phyloP scores from a whole-genome alignment of 2,329 filamentous ascomycete species.

The Penicillium sp. region DNA sequence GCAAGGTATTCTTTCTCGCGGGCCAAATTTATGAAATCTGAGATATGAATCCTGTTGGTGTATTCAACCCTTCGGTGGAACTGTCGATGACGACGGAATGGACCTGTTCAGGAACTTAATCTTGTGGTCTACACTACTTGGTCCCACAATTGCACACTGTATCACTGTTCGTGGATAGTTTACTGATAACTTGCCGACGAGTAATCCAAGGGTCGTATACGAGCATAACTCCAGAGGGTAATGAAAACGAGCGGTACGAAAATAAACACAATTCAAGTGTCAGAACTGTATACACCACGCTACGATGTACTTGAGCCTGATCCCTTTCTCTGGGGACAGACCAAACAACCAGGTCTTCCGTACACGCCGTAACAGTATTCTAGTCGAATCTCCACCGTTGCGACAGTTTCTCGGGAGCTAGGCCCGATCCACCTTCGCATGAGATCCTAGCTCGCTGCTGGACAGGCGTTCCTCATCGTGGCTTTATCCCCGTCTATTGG shows the following conservation, averaged over 20 bases:
- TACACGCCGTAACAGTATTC: not conserved
- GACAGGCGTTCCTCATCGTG: slow-evolving; percentile 23
- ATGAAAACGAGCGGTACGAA: not conserved
- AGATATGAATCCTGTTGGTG: not conserved
- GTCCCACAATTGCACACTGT: not conserved
- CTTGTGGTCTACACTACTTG: slow-evolving; percentile 4
- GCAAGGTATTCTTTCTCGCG: slow-evolving; percentile 6
- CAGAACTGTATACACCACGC: not conserved
- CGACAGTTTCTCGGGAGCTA: slow-evolving; percentile 26
- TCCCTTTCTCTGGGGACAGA: slow-evolving; percentile 16
- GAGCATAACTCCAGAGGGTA: not conserved
- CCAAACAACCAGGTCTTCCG: slow-evolving; percentile 7
- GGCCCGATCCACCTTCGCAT: slow-evolving; percentile 29
- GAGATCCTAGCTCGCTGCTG: slow-evolving; percentile 29
- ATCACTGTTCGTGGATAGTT: too few species aligned
- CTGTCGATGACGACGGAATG: not conserved
- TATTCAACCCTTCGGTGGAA: too few species aligned
- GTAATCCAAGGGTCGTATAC: not conserved
- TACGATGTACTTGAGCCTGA: too few species aligned
- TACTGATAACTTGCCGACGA: too few species aligned
- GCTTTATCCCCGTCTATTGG: slow-evolving; percentile 30
- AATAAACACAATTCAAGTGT: not conserved
- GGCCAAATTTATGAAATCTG: not conserved
- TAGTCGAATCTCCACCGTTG: slow-evolving; percentile 11
- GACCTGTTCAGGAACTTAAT: slow-evolving; percentile 23